Conservation (phyloP, 179 eudicot species). For the Silene coronaria region DNA sequence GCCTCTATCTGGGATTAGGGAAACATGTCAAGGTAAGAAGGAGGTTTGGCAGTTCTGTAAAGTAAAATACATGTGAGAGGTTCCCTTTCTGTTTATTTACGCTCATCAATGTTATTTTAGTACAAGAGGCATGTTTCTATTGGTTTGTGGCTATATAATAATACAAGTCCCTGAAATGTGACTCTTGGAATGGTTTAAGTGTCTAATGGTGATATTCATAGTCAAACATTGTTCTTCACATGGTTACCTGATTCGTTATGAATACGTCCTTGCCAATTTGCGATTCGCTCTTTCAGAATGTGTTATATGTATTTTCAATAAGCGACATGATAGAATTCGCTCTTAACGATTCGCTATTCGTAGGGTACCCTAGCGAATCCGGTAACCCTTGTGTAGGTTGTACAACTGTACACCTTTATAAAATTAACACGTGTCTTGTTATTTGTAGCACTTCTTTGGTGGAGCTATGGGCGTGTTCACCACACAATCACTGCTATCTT, state of each 20-base stretch:
- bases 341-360: too few relatives aligned
- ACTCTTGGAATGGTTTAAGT: background rate
- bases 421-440: slow-evolving; percentile 13
- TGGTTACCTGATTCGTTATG: too few relatives aligned
- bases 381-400: background rate
- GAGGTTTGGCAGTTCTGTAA: background rate
- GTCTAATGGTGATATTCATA: background rate
- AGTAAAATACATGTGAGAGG: background rate
- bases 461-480: slow-evolving; percentile 99
- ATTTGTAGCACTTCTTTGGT: slow-evolving; percentile 84
- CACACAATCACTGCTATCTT: slow-evolving; percentile 73
- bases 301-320: too few relatives aligned
- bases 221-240: background rate
- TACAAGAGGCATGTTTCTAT: background rate
- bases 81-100: background rate
- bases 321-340: too few relatives aligned
- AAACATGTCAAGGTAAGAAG: background rate
- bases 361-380: too few relatives aligned
- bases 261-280: too few relatives aligned
- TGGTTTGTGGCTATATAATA: background rate
- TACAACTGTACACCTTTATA: background rate
- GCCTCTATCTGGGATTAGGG: background rate
- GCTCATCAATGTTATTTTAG: background rate
- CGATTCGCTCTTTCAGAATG: too few relatives aligned
- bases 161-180: background rate